Evolutionary conservation across 2,329 filamentous ascomycete genomes (phyloP), one percentile per base, ranked within the genome.

Genomic region (Colletotrichum sp.): DNA sequence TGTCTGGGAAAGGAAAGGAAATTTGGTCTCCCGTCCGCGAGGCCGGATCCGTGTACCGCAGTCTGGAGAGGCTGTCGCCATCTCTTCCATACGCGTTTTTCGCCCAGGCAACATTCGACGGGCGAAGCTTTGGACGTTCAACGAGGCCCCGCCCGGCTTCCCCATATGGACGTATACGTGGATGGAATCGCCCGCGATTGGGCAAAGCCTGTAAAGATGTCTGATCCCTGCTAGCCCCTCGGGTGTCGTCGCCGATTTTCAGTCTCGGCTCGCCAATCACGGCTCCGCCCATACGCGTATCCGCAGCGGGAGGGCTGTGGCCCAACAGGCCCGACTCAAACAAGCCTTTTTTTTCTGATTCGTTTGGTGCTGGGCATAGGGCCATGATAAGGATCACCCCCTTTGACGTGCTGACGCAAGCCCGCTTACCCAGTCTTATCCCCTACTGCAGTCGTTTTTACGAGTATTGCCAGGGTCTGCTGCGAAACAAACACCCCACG

Each of bases 131-230:
- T 62, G 36, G 28, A 25, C 22, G 22, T 39, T 16, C 36, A n/a
- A 10, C 13, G 2, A 36, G 34, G 9, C 30, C n/a, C 58, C 43
- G 25, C 15, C 34, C 18, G 8, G 67, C 62, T 66, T 71, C 68
- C 60, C 55, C 71, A 71, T 71, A 8, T 28, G 34, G 67, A 55
- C 16, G 30, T 16, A 71, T 75, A 72, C 72, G 69, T 48, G 69
- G 30, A 75, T 62, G 22, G 6, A 43, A 62, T 8, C 15, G 8
- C 13, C 8, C 15, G 2, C 67, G 27, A 67, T 75, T 75, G 69
- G 69, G 5, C 12, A 0, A 4, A 3, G 9, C 2, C 5, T 1
- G 36, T 1, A 39, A 18, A 18, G 36, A 15, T 3, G 8, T n/a
- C 7, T 2, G n/a, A 18, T 27, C 61, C 65, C 27, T 32, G 52